A percentile compares a stretch with the other conserved stretches of the same genome.
Conservation (phyloP, 345 rosid genomes). For the Dovyalis caffra region DNA sequence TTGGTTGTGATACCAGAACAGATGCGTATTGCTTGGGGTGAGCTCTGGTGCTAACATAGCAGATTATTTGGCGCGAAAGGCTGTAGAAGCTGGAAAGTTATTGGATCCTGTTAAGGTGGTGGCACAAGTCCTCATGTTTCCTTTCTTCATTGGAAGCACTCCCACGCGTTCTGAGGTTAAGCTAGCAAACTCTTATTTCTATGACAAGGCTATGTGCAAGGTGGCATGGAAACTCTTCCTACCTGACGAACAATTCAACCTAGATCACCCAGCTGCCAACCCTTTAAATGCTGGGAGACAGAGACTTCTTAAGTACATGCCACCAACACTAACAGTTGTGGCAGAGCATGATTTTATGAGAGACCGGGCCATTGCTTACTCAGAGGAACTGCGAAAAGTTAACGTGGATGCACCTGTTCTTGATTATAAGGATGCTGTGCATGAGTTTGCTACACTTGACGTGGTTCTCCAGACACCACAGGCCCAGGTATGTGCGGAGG, state of each 20-base stretch:
- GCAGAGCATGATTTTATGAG: constrained; percentile 99
- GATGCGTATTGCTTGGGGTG: constrained; percentile 90
- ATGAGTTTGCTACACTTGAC: constrained; percentile 92
- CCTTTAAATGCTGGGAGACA: constrained; percentile 70
- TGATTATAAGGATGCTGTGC: constrained; percentile 92
- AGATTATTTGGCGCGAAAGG: constrained; percentile 70
- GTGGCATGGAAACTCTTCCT: constrained; percentile 93
- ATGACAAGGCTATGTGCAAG: constrained; percentile 73
- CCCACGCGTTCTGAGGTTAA: constrained; percentile 87
- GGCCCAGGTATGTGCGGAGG: constrained; percentile 93
- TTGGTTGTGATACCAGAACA: constrained; percentile 32
- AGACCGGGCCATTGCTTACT: constrained; percentile 92
- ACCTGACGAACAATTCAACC: constrained; percentile 67
- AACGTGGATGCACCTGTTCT: constrained; percentile 87
- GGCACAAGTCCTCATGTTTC: constrained; percentile 92
- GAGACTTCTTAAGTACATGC: constrained; percentile 84
- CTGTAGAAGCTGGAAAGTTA: constrained; percentile 65
- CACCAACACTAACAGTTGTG: constrained; percentile 87
- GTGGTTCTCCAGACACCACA: constrained; percentile 87
- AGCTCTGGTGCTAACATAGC: constrained; percentile 93
- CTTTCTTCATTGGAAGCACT: constrained; percentile 73
- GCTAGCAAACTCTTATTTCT: constrained; percentile 81
- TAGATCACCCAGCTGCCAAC: constrained; percentile 84
- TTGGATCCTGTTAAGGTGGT: constrained; percentile 88
- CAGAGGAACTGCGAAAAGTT: constrained; percentile 80